Conservation (phyloP, 108 stramenopile genomes). For the Epithemia pelagica region DNA sequence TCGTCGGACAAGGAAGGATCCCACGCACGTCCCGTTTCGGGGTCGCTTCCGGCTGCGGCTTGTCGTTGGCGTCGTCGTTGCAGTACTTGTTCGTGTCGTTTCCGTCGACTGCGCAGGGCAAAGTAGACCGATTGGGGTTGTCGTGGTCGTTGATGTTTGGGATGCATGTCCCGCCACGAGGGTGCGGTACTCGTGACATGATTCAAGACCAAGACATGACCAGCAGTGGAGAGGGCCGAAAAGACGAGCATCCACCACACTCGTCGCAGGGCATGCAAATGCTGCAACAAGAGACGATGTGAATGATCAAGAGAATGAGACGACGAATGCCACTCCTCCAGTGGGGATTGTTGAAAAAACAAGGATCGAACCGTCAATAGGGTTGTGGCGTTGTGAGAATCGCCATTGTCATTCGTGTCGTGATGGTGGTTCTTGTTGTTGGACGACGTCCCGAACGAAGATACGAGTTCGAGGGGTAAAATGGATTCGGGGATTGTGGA, state of each 20-base stretch:
- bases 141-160: constrained; percentile 3
- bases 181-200: constrained; percentile 80
- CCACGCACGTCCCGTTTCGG: too few relatives aligned
- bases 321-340: too few relatives aligned
- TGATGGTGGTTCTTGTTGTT: too few relatives aligned
- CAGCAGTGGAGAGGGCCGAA: constrained; percentile 38
- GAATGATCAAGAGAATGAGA: not conserved
- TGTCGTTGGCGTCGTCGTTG: constrained; percentile 20
- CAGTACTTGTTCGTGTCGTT: constrained; percentile 17
- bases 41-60: not conserved
- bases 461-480: constrained; percentile 5
- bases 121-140: constrained; percentile 4
- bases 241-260: constrained; percentile 53
- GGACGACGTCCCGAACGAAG: too few relatives aligned
- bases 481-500: constrained; percentile 31
- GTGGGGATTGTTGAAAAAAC: too few relatives aligned
- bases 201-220: constrained; percentile 63
- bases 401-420: too few relatives aligned
- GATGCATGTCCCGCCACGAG: not conserved
- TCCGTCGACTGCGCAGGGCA: constrained; percentile 20
- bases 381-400: too few relatives aligned
- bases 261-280: constrained; percentile 25
- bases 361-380: too few relatives aligned
- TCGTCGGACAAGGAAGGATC: not conserved
- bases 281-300: constrained; percentile 4